Evolutionary conservation across 805 yeast species (phyloP).

Genomic region (Candida hungchunana): DNA sequence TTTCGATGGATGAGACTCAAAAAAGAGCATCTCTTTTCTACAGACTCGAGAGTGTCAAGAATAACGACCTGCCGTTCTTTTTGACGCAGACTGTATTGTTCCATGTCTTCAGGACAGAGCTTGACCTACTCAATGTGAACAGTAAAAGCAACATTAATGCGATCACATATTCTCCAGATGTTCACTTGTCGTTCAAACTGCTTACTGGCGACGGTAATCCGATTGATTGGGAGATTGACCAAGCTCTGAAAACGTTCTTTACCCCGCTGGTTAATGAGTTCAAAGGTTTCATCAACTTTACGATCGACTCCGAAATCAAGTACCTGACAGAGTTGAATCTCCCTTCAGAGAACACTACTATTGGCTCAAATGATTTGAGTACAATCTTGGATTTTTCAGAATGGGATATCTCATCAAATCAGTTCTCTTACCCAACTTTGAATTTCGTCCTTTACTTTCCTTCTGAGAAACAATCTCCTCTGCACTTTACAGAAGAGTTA

Average conservation of each 20-base stretch:
- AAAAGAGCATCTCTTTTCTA: slow-evolving; percentile 39
- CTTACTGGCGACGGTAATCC: slow-evolving; percentile 66
- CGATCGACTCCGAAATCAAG: slow-evolving; percentile 75
- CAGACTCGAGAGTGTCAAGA: slow-evolving; percentile 40
- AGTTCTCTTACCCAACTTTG: slow-evolving; percentile 59
- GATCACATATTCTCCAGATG: slow-evolving; percentile 46
- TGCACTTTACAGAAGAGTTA: slow-evolving; percentile 30
- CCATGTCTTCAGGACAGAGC: slow-evolving; percentile 41
- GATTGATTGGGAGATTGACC: slow-evolving; percentile 69
- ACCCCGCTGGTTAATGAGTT: slow-evolving; percentile 52
- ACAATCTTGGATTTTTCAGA: slow-evolving; percentile 82
- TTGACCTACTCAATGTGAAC: slow-evolving; percentile 25
- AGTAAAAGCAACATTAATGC: slow-evolving; percentile 26
- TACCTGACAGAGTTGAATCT: slow-evolving; percentile 44
- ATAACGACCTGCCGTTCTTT: slow-evolving; percentile 60
- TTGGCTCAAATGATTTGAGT: slow-evolving; percentile 51
- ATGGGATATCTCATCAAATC: slow-evolving; percentile 61
- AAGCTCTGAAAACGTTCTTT: slow-evolving; percentile 46
- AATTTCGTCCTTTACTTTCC: slow-evolving; percentile 73
- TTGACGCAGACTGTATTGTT: slow-evolving; percentile 49
- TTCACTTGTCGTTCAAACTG: slow-evolving; percentile 73
- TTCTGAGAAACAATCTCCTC: slow-evolving; percentile 41
- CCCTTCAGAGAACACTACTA: slow-evolving; percentile 28
- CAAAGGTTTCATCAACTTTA: slow-evolving; percentile 57
- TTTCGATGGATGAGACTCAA: slow-evolving; percentile 38